Conservation (phyloP, 208 protist species). For the Wallacemonas sp. region DNA sequence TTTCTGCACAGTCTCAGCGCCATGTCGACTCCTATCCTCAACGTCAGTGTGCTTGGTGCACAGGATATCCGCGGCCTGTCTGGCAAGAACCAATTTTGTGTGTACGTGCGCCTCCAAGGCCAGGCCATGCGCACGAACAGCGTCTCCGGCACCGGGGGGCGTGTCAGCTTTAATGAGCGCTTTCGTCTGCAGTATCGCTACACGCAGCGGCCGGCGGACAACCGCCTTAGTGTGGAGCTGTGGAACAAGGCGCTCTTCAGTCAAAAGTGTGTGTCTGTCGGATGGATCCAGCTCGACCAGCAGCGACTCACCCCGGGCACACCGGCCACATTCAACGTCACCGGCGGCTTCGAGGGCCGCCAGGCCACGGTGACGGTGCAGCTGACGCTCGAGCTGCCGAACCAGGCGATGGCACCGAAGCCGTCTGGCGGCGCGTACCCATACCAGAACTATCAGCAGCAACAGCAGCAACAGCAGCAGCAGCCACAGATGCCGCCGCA, state of each 20-base stretch:
- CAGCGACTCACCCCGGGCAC: slow-evolving; percentile 28
- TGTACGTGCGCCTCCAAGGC: slow-evolving; percentile 57
- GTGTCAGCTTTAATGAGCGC: slow-evolving; percentile 38
- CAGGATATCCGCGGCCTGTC: slow-evolving; percentile 31
- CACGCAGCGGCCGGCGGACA: slow-evolving; percentile 17
- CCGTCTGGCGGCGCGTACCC: slow-evolving; percentile 9
- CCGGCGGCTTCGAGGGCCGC: slow-evolving; percentile 46
- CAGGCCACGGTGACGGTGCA: slow-evolving; percentile 33
- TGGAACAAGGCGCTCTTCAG: slow-evolving; percentile 53
- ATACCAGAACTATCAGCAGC: slow-evolving; percentile 13
- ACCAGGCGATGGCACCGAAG: slow-evolving; percentile 2
- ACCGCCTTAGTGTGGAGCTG: slow-evolving; percentile 58
- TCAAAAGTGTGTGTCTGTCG: slow-evolving; percentile 47
- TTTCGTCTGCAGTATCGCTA: slow-evolving; percentile 50
- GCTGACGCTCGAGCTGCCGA: slow-evolving; percentile 8
- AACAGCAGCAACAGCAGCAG: slow-evolving; percentile 15
- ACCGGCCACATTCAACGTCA: slow-evolving; percentile 33
- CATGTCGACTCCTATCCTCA: slow-evolving; percentile 42
- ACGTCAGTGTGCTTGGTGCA: slow-evolving; percentile 42
- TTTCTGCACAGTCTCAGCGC: too few species aligned
- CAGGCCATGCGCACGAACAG: slow-evolving; percentile 56
- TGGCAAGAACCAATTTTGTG: slow-evolving; percentile 39
- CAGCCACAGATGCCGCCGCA: background rate
- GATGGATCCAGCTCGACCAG: slow-evolving; percentile 45
- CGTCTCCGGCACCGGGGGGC: slow-evolving; percentile 15